Evolutionary conservation across 176 grass and related monocot genomes (phyloP), one percentile per base, ranked within the genome.

Genomic region (Typha latifolia): DNA sequence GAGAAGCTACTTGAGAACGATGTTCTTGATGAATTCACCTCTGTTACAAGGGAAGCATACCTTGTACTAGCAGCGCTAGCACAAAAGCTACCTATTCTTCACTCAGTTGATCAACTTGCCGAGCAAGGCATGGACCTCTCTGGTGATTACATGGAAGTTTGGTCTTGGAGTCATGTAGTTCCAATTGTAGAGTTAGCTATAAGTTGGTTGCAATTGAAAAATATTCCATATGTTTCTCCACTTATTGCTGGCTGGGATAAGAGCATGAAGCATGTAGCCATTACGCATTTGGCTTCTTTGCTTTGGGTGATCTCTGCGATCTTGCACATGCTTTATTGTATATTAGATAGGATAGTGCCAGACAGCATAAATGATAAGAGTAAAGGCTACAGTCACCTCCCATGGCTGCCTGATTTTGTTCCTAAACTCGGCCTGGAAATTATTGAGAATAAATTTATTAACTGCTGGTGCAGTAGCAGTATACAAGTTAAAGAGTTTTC

Each of bases 301-400:
- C 47, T 92, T 66, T 86, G 82, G 78, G 89, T 90, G 64, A 82
- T 99, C 93, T 82, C 94, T 65, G 85, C 89, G 71, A 77, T 90
- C 34, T 53, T 99, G 48, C 66, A 73, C 81, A 90, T 99, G 94
- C 68, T 99, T 76, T 81, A 84, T 84, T 77, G 78, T 49, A 68
- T 86, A 69, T 65, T 99, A 61, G 76, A 87, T 69, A 90, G 84
- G 74, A 84, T 99, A 75, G 82, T 77, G 70, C 73, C 94, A 32
- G 64, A 70, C 49, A 69, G 1, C 66, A 69, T 27, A 53, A 27
- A 32, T 16, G 48, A 62, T 73, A 69, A 79, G 48, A 51, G 47
- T 76, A 73, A 64, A 72, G 82, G 52, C 29, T 70, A 55, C 34
- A 49, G 18, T 69, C 67, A 73, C 34, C 70, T 89, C 68, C 89